Conservation (phyloP, 2,329 filamentous ascomycete genomes). For the Sarocladiaceae sp. region DNA sequence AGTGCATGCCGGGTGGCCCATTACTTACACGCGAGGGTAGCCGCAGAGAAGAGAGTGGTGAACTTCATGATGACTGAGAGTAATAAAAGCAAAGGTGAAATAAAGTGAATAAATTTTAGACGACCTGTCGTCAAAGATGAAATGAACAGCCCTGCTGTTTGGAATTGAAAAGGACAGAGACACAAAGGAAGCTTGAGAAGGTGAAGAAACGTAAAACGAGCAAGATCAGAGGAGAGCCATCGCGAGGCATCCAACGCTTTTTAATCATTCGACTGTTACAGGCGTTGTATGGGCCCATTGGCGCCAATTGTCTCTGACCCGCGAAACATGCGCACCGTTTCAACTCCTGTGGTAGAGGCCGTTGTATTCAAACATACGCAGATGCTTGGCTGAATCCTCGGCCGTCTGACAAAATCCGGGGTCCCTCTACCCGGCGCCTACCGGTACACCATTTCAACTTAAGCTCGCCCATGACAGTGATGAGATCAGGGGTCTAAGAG, state of each 20-base stretch:
- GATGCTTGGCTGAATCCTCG: no score
- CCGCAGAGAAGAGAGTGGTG: not conserved
- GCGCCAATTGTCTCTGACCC: no score
- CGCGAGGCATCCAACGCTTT: not conserved
- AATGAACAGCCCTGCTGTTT: constrained; percentile 8
- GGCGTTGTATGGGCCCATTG: not conserved
- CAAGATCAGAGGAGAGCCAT: not conserved
- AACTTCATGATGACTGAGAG: constrained; percentile 8
- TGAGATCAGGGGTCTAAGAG: no score
- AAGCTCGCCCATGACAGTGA: no score
- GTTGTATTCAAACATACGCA: no score
- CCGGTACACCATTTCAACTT: no score
- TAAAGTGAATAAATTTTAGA: not conserved
- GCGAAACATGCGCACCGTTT: constrained; percentile 10
- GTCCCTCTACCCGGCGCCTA: no score
- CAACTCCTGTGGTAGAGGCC: no score
- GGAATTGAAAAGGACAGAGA: not conserved
- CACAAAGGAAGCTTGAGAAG: not conserved
- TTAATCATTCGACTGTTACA: not conserved
- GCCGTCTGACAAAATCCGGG: no score
- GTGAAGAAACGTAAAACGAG: not conserved
- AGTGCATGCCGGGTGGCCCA: not conserved
- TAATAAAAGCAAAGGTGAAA: not conserved
- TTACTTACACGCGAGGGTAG: constrained; percentile 9
- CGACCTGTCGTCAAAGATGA: constrained; percentile 9